Evolutionary conservation across 2,329 filamentous ascomycete species (phyloP), one percentile per base, ranked within the genome.

Genomic region (Clonostachys solani): DNA sequence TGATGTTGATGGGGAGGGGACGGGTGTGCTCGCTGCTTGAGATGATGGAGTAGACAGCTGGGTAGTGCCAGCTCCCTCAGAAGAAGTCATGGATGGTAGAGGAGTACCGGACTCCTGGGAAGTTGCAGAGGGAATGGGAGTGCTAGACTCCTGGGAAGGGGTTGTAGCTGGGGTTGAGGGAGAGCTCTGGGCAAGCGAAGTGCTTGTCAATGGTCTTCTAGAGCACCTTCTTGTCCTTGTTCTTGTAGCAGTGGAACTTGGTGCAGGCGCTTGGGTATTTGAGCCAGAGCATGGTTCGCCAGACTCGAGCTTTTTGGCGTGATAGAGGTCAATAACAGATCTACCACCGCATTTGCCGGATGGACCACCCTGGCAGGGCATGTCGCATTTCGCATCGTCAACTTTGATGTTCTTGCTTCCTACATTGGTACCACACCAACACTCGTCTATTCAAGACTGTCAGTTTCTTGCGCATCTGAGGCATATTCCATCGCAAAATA

Each of bases 381-480:
- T 71, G 50, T 68, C 65, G 60, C 81, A 84, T 38, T 73, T 59
- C 13, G 54, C 52, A 18, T 56, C 49, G 43, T 65, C 58, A 12
- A 66, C 68, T 33, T 64, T 55, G 33, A 49, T 50, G 6, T 69
- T 73, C 47, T 66, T 64, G 52, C 74, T 75, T 37, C 75, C 78
- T 34, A 82, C 65, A 29, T 81, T 69, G 37, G 74, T 73, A 41
- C 75, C 75, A 53, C 75, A 78, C 57, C 67, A 77, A 52, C 73
- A 78, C 54, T 76, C 69, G 23, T 64, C 65, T 57, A 23, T 3
- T 18, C 23, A 29, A 43, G 19, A 34, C 19, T 15, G 40, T 46
- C 12, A 48, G 40, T n/a, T 38, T 18, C 15, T 6, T 10, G 15
- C 36, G 15, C 36, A n/a, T 38, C 9, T 10, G 9, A 10, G 23